These are phyloP conservation scores for Daldinia childiae DNA, from an alignment of 495 filamentous ascomycete species.

Conservation along the genomic window DNA sequence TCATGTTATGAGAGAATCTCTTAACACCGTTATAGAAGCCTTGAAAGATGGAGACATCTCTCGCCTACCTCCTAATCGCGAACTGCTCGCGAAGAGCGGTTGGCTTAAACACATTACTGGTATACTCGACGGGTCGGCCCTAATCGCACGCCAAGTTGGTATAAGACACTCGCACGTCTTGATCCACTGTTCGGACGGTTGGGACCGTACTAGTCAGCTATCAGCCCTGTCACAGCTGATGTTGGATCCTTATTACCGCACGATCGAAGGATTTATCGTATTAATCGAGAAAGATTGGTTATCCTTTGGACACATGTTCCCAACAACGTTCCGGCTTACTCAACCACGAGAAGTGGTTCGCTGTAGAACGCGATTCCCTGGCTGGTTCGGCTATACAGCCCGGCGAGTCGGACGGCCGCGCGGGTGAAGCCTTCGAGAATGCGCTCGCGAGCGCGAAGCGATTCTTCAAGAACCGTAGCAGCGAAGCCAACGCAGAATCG, in stretches of 20 bases:
- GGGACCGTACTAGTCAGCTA: slow-evolving; percentile 96
- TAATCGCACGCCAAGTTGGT: slow-evolving; percentile 89
- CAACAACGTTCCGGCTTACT: slow-evolving; percentile 85
- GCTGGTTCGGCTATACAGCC: slow-evolving; percentile 63
- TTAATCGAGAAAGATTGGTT: slow-evolving; percentile 98
- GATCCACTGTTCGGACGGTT: slow-evolving; percentile 98
- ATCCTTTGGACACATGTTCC: slow-evolving; percentile 97
- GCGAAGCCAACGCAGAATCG: slow-evolving; percentile 63
- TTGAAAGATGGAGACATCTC: slow-evolving; percentile 93
- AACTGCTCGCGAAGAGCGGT: slow-evolving; percentile 81
- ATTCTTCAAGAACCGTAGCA: slow-evolving; percentile 84
- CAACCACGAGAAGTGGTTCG: slow-evolving; percentile 95
- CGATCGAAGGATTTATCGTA: slow-evolving; percentile 93
- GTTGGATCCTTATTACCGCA: slow-evolving; percentile 95
- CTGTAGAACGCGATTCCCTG: slow-evolving; percentile 75
- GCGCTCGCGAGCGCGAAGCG: slow-evolving; percentile 87
- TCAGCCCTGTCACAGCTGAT: slow-evolving; percentile 94
- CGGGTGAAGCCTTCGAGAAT: slow-evolving; percentile 82
- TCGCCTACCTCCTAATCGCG: slow-evolving; percentile 81
- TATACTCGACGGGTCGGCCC: slow-evolving; percentile 81
- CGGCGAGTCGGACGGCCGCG: slow-evolving; percentile 65
- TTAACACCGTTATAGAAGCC: slow-evolving; percentile 87
- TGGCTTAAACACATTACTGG: slow-evolving; percentile 93
- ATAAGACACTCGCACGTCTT: slow-evolving; percentile 93
- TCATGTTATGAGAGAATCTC: slow-evolving; percentile 94